Percentiles rank a stretch among this genome's conserved stretches.
Evolutionary conservation across 352 stramenopile genomes (phyloP).

Genomic region (Thalassiosira mediterranea): DNA sequence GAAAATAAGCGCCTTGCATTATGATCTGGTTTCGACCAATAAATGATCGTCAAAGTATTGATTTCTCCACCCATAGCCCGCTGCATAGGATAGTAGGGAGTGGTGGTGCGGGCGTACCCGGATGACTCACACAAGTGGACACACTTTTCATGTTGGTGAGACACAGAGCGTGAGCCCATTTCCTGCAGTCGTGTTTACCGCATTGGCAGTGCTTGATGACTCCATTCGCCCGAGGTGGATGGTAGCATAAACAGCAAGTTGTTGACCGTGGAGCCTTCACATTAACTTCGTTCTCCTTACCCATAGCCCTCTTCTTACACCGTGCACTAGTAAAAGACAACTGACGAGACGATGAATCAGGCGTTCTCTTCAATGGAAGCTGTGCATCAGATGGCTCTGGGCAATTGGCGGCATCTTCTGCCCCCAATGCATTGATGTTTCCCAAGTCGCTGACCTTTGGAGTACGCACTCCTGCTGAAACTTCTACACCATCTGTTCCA

Average conservation of each 20-base stretch:
- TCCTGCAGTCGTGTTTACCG: slow-evolving; percentile 36
- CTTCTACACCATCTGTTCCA: slow-evolving; percentile 16
- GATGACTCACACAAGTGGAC: slow-evolving; percentile 44
- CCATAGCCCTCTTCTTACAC: not conserved
- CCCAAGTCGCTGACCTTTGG: slow-evolving; percentile 6
- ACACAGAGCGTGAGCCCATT: slow-evolving; percentile 40
- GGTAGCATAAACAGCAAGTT: slow-evolving; percentile 37
- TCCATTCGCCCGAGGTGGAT: slow-evolving; percentile 15
- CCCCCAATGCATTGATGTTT: slow-evolving; percentile 33
- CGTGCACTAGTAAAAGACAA: slow-evolving; percentile 21
- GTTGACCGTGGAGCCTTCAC: not conserved
- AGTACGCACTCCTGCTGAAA: slow-evolving; percentile 1
- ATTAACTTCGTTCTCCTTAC: slow-evolving; percentile 14
- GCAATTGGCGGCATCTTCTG: slow-evolving; percentile 24
- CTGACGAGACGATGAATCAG: slow-evolving; percentile 32
- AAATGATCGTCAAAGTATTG: too few species aligned
- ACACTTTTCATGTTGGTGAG: slow-evolving; percentile 34
- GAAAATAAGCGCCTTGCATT: too few species aligned
- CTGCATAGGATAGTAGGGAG: slow-evolving; percentile 14
- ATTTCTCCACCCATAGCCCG: not conserved
- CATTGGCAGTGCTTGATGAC: slow-evolving; percentile 39
- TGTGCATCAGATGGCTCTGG: slow-evolving; percentile 16
- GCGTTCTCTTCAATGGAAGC: slow-evolving; percentile 25
- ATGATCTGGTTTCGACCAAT: too few species aligned
- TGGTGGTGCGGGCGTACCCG: slow-evolving; percentile 30